phyloP scores from a whole-genome alignment of 2,329 filamentous ascomycete genomes.

The Aspergillus sp. region DNA sequence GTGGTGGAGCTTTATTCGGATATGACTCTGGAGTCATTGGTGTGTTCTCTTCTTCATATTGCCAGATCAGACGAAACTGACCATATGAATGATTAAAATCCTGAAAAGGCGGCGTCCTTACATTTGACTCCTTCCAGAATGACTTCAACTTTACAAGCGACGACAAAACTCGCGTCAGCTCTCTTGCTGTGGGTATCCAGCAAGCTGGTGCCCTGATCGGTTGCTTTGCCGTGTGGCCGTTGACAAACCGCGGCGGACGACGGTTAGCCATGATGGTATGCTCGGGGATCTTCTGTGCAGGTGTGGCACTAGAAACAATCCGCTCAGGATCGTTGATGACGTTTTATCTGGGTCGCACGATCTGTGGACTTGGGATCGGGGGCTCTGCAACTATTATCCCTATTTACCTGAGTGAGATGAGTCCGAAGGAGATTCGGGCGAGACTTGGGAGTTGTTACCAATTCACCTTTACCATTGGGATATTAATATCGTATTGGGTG shows the following conservation, averaged over 20 bases:
- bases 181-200: conserved; percentile 46
- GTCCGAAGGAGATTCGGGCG: conserved; percentile 42
- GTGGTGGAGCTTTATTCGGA: conserved; percentile 43
- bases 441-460: conserved; percentile 48
- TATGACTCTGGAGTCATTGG: conserved; percentile 41
- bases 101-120: conserved; percentile 40
- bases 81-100: background rate
- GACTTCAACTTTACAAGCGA: conserved; percentile 37
- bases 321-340: conserved; percentile 39
- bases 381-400: conserved; percentile 40
- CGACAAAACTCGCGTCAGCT: conserved; percentile 39
- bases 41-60: conserved; percentile 10
- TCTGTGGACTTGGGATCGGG: conserved; percentile 45
- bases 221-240: conserved; percentile 44
- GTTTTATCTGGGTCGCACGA: conserved; percentile 44
- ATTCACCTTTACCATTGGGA: conserved; percentile 45
- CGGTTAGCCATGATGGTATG: conserved; percentile 40
- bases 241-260: conserved; percentile 43
- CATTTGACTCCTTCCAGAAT: conserved; percentile 38
- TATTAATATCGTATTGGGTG: conserved; percentile 49
- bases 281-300: conserved; percentile 42
- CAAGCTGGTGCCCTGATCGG: conserved; percentile 49
- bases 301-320: conserved; percentile 42
- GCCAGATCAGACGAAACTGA: background rate
- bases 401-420: conserved; percentile 42